Conservation (phyloP, 2,329 filamentous ascomycete genomes). For the Didymella lethalis region DNA sequence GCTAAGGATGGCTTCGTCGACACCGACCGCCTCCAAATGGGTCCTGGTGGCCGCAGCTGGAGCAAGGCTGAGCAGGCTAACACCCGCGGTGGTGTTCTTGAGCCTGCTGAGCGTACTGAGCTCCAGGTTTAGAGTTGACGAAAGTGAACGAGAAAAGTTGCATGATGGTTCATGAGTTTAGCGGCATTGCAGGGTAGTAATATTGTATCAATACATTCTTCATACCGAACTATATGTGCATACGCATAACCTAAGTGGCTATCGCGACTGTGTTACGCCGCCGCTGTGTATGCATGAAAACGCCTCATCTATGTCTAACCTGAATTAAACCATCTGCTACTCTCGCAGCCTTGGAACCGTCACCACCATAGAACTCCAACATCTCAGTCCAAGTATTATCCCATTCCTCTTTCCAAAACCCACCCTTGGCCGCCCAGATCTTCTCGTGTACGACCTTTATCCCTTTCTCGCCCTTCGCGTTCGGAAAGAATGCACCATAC, state of each 20-base stretch:
- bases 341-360: slow-evolving; percentile 30
- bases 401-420: slow-evolving; percentile 41
- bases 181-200: slow-evolving; percentile 12
- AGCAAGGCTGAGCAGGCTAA: slow-evolving; percentile 45
- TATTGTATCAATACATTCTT: slow-evolving; percentile 13
- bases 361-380: slow-evolving; percentile 35
- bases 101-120: slow-evolving; percentile 37
- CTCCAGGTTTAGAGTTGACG: slow-evolving; percentile 27
- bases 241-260: background rate
- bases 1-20: slow-evolving; percentile 45
- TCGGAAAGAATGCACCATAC: slow-evolving; percentile 42
- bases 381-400: slow-evolving; percentile 36
- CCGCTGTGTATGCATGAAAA: background rate
- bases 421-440: slow-evolving; percentile 35
- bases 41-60: slow-evolving; percentile 43
- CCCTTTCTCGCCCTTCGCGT: slow-evolving; percentile 33
- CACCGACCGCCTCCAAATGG: slow-evolving; percentile 44
- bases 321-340: slow-evolving; percentile 18
- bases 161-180: slow-evolving; percentile 15
- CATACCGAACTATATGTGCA: background rate
- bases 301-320: background rate
- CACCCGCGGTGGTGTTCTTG: slow-evolving; percentile 28
- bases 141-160: slow-evolving; percentile 5
- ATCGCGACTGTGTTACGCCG: background rate
- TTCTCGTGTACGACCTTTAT: slow-evolving; percentile 50